phyloP scores from a whole-genome alignment of 2,329 filamentous ascomycete species.

The Colletotrichum ledebouriae region DNA sequence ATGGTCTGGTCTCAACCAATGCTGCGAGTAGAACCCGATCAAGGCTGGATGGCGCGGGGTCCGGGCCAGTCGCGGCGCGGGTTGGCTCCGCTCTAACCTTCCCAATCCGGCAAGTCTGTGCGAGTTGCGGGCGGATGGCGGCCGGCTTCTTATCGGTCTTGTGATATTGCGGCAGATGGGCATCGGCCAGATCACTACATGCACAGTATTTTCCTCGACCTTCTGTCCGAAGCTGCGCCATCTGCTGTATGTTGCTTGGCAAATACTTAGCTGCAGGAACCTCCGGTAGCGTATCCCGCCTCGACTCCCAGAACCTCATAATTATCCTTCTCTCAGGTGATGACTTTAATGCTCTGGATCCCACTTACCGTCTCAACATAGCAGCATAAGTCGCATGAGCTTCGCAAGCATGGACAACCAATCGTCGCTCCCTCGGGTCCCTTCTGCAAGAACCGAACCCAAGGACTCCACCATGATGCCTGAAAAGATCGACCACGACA shows the following conservation, averaged over 20 bases:
- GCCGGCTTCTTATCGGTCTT: background rate
- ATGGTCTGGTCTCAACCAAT: slow-evolving; percentile 42
- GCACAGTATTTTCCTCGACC: no score
- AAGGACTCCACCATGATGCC: slow-evolving; percentile 6
- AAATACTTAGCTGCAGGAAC: no score
- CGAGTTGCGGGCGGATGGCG: slow-evolving; percentile 1
- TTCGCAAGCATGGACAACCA: background rate
- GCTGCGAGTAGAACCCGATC: slow-evolving; percentile 44
- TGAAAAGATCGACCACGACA: background rate
- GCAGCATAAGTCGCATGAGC: background rate
- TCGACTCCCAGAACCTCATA: background rate
- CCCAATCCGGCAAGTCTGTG: slow-evolving; percentile 15
- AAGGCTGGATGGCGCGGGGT: background rate
- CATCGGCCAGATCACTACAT: background rate
- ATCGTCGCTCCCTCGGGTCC: background rate
- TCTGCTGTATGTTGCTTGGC: no score
- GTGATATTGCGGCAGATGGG: background rate
- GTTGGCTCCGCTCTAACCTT: background rate
- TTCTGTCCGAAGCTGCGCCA: no score
- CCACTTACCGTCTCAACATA: no score
- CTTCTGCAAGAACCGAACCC: background rate
- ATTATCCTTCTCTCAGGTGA: background rate
- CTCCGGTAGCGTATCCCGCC: background rate
- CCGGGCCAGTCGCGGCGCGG: slow-evolving; percentile 1
- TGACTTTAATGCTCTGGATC: background rate